phyloP scores from a whole-genome alignment of 23 red algal genomes.

The Cyanidium caldarium region DNA sequence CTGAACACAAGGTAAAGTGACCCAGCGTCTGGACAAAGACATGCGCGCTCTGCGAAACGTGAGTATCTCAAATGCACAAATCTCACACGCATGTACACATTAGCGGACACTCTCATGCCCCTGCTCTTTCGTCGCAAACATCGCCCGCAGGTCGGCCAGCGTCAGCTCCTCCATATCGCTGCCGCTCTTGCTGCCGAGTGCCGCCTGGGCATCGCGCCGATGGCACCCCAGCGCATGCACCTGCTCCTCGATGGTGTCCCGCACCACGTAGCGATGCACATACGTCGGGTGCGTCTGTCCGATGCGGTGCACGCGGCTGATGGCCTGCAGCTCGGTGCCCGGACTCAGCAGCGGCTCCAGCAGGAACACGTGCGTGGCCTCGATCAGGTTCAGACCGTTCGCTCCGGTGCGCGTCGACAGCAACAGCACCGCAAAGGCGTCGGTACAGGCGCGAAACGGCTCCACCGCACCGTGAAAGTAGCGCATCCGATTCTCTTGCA shows the following conservation, averaged over 20 bases:
- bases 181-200: background rate
- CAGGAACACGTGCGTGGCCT: conserved; percentile 63
- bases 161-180: background rate
- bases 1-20: background rate
- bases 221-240: conserved; percentile 32
- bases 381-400: conserved; percentile 70
- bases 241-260: conserved; percentile 60
- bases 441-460: background rate
- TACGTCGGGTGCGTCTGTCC: conserved; percentile 54
- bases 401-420: conserved; percentile 40
- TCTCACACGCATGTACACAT: background rate
- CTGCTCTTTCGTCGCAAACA: background rate
- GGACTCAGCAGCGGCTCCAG: conserved; percentile 53
- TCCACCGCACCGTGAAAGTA: conserved; percentile 11
- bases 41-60: background rate
- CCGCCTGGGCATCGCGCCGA: conserved; percentile 9
- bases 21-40: background rate
- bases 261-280: conserved; percentile 70
- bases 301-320: conserved; percentile 69
- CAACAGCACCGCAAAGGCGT: conserved; percentile 29
- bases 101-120: background rate
- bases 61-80: background rate
- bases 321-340: conserved; percentile 52
- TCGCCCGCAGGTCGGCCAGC: background rate
- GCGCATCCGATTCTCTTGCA: conserved; percentile 21